These are phyloP conservation scores for Camelina laxa DNA, from an alignment of 345 rosid species.

Conservation along the genomic window DNA sequence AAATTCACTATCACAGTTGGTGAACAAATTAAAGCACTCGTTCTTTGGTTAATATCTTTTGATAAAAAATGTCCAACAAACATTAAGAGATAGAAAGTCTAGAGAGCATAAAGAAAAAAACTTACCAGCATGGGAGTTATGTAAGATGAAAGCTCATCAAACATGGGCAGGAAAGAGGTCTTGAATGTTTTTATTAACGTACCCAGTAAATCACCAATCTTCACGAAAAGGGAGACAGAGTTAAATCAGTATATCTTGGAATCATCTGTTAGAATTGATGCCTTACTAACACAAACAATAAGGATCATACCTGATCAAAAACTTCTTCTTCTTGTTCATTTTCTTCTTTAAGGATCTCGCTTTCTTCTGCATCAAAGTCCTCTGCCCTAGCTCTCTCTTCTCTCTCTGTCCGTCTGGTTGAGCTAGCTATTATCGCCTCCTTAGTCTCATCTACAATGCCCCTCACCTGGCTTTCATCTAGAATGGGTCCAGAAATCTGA, in stretches of 20 bases:
- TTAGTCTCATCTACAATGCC: constrained; percentile 67
- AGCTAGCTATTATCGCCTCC: constrained; percentile 64
- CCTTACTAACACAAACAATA: constrained; percentile 4
- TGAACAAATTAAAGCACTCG: not conserved
- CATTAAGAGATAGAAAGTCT: constrained; percentile 11
- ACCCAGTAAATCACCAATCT: constrained; percentile 80
- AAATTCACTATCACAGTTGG: not conserved
- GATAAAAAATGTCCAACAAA: not conserved
- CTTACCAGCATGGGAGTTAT: constrained; percentile 84
- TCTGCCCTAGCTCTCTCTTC: constrained; percentile 67
- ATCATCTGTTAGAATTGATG: not conserved
- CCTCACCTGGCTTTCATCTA: constrained; percentile 65
- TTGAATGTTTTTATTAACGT: constrained; percentile 68
- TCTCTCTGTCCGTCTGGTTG: constrained; percentile 61
- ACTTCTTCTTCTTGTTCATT: constrained; percentile 81
- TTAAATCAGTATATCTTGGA: constrained; percentile 17
- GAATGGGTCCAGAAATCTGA: constrained; percentile 61
- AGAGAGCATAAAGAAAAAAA: constrained; percentile 22
- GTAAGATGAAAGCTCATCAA: constrained; percentile 68
- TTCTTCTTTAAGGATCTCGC: constrained; percentile 69
- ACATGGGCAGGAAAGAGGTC: constrained; percentile 63
- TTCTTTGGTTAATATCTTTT: not conserved
- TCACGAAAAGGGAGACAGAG: constrained; percentile 31
- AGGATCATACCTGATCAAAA: constrained; percentile 58
- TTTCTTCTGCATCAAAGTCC: constrained; percentile 76